Evolutionary conservation across 768 basidiomycete genomes (phyloP), one percentile per base, ranked within the genome.

Genomic region (Pleurotus giganteus): DNA sequence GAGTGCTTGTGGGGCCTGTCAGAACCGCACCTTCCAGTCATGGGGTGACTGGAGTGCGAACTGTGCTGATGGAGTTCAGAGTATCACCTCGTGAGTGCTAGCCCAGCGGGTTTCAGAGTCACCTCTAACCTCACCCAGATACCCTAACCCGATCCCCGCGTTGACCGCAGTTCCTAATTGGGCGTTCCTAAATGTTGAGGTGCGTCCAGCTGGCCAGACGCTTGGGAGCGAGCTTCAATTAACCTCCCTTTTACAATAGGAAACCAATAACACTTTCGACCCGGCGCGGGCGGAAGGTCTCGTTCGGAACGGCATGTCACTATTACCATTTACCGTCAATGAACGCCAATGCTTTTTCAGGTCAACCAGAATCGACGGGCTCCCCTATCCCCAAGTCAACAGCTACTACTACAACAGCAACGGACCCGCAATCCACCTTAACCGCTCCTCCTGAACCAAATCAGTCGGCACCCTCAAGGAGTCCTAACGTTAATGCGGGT

Each of bases 1-100:
- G 58, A 79, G 76, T 54, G 84, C 84, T 11, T 86, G 84, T 65
- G 81, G 74, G 21, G 63, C 73, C 31, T 86, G 84, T 62, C 84
- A 86, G 62, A 74, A 73, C 29, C 65, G 69, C 26, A 63, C 66
- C 2, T 63, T 65, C 6, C 37, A 82, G 17, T 59, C 81, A n/a
- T 85, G 83, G 82, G 72, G 66, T 39, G 56, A 66, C 24, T 84
- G 82, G 82, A 63, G 71, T 31, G 63, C 59, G 32, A 81, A 83
- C 60, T 84, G 83, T 50, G 59, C 75, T 2, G 68, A 53, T 41
- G n/a, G 3, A 59, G 77, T 7, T 59, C 60, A 56, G 27, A 57
- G 58, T 6, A 66, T 63, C 66, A 57, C 9, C 37, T 24, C 27
- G 13, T 27, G 6, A 24, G 45, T 37, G 4, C 11, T 24, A 24